These are phyloP conservation scores for Salix koriyanagi DNA, from an alignment of 345 rosid genomes.

Conservation along the genomic window DNA sequence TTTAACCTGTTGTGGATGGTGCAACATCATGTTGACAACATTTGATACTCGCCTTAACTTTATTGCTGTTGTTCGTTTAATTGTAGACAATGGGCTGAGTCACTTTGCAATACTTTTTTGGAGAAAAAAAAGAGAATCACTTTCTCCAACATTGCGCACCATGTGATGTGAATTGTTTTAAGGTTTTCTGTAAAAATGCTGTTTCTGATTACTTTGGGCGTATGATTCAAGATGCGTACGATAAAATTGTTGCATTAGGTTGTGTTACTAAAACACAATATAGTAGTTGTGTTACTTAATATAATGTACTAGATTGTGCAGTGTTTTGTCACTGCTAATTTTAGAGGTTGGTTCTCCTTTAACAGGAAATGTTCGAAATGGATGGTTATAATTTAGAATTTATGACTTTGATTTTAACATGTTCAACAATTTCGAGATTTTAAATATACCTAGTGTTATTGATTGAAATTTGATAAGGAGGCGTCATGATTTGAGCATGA, in stretches of 20 bases:
- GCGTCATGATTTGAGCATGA: not conserved
- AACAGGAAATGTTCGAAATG: not conserved
- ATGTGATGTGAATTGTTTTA: not conserved
- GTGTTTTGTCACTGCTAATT: not conserved
- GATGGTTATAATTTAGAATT: not conserved
- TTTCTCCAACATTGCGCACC: not conserved
- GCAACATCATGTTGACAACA: not conserved
- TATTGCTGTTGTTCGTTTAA: not conserved
- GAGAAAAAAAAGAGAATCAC: not conserved
- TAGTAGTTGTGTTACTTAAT: not conserved
- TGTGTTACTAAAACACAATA: not conserved
- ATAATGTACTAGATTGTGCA: not conserved
- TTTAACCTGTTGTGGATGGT: not conserved
- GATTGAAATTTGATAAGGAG: not conserved
- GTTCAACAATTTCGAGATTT: not conserved
- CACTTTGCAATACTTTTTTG: not conserved
- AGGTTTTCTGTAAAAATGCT: not conserved
- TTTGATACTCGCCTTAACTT: not conserved
- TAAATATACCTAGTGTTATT: not conserved
- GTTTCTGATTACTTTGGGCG: not conserved
- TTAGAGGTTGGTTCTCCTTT: not conserved
- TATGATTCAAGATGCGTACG: not conserved
- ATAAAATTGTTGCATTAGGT: not conserved
- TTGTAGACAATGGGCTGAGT: not conserved
- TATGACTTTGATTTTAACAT: not conserved